Percentiles rank a stretch among this genome's conserved stretches.
Evolutionary conservation across 2,329 filamentous ascomycete species (phyloP).

Genomic region (Lecanicillium sp.): DNA sequence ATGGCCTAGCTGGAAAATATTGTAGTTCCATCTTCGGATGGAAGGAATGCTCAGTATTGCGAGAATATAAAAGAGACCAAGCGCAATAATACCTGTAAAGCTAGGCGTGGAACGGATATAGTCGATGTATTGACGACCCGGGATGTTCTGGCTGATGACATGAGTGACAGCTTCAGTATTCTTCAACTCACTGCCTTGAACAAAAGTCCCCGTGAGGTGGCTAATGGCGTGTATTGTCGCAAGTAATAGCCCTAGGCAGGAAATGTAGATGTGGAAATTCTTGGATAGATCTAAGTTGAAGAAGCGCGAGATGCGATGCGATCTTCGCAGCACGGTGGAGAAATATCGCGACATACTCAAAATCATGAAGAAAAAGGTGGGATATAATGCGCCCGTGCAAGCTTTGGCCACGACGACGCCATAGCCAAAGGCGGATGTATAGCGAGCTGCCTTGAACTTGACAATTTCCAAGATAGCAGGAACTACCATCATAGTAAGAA

Average conservation of each 20-base stretch:
- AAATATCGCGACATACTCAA: slow-evolving; percentile 50
- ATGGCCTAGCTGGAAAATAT: slow-evolving; percentile 49
- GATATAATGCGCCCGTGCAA: slow-evolving; percentile 45
- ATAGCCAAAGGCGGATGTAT: slow-evolving; percentile 44
- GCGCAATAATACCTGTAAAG: slow-evolving; percentile 38
- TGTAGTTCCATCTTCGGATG: slow-evolving; percentile 42
- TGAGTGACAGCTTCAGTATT: slow-evolving; percentile 35
- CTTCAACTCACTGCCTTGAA: slow-evolving; percentile 35
- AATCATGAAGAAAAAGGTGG: slow-evolving; percentile 49
- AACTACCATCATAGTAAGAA: slow-evolving; percentile 37
- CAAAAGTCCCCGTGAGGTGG: slow-evolving; percentile 43
- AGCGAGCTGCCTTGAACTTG: slow-evolving; percentile 37
- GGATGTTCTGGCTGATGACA: slow-evolving; percentile 26
- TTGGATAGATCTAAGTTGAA: slow-evolving; percentile 50
- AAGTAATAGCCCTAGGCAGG: slow-evolving; percentile 38
- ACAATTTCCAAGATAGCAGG: slow-evolving; percentile 48
- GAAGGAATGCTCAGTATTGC: slow-evolving; percentile 39
- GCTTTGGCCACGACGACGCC: slow-evolving; percentile 48
- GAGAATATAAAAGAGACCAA: slow-evolving; percentile 42
- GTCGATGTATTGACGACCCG: slow-evolving; percentile 33
- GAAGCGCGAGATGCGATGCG: slow-evolving; percentile 42
- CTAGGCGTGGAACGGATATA: slow-evolving; percentile 41
- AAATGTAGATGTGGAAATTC: slow-evolving; percentile 47
- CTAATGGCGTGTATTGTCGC: slow-evolving; percentile 45
- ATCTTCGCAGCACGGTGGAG: slow-evolving; percentile 41